Conservation (phyloP, 805 yeast genomes). For the Wickerhamomyces silvicola region DNA sequence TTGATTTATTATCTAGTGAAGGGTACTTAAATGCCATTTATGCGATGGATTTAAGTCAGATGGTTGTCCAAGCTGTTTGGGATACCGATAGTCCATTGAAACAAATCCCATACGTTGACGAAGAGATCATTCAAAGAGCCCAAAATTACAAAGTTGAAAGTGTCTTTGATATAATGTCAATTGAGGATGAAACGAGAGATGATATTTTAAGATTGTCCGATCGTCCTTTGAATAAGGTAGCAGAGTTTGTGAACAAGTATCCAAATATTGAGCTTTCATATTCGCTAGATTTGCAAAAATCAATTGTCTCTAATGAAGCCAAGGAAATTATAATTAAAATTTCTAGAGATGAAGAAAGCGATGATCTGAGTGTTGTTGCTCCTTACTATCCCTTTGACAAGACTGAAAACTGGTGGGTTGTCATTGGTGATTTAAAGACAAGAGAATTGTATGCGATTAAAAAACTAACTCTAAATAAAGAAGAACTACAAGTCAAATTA, state of each 20-base stretch:
- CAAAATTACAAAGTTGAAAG: constrained; percentile 49
- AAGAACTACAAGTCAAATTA: constrained; percentile 45
- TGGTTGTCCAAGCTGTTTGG: constrained; percentile 86
- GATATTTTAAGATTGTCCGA: constrained; percentile 51
- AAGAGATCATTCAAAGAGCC: constrained; percentile 48
- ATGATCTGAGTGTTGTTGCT: constrained; percentile 52
- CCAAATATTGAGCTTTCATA: constrained; percentile 76
- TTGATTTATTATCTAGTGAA: constrained; percentile 73
- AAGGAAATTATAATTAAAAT: constrained; percentile 41
- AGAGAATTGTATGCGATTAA: constrained; percentile 69
- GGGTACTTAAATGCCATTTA: constrained; percentile 72
- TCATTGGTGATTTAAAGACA: constrained; percentile 60
- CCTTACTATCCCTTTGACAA: constrained; percentile 55
- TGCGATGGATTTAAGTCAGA: constrained; percentile 85
- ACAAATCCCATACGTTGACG: constrained; percentile 71
- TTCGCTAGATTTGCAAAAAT: constrained; percentile 36
- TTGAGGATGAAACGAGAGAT: constrained; percentile 69
- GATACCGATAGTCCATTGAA: constrained; percentile 67
- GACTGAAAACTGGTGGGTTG: constrained; percentile 80
- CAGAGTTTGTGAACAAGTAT: constrained; percentile 81
- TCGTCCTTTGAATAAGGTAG: constrained; percentile 54
- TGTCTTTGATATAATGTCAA: constrained; percentile 69
- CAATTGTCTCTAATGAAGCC: constrained; percentile 42
- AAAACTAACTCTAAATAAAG: constrained; percentile 48
- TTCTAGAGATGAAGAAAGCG: constrained; percentile 74